Evolutionary conservation across 331 rosid species (phyloP).

Genomic region (Dryas integrifolia): DNA sequence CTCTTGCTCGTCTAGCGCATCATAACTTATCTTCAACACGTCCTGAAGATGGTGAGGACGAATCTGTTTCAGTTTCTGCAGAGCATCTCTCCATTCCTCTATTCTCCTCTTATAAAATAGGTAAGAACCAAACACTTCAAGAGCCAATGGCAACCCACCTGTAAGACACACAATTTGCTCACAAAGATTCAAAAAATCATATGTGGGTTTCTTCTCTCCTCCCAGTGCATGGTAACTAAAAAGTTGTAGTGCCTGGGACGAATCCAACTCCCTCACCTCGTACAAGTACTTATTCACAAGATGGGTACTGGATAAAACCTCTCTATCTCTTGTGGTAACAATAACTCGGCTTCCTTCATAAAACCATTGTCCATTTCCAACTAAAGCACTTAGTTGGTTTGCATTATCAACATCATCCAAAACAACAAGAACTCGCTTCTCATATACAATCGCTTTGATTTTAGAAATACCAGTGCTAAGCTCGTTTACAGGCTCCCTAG

Average conservation of each 20-base stretch:
- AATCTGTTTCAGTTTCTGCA: constrained; percentile 39
- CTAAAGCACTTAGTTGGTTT: constrained; percentile 30
- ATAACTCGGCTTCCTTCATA: constrained; percentile 54
- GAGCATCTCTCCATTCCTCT: constrained; percentile 49
- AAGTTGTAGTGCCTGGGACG: constrained; percentile 39
- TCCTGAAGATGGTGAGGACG: constrained; percentile 46
- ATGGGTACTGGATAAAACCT: constrained; percentile 4
- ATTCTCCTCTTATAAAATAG: constrained; percentile 42
- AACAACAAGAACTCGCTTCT: constrained; percentile 38
- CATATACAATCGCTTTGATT: constrained; percentile 17
- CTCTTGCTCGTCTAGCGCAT: constrained; percentile 42
- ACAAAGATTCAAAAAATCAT: constrained; percentile 21
- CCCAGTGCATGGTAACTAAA: constrained; percentile 58
- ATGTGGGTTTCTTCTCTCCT: constrained; percentile 37
- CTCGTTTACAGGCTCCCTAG: background rate
- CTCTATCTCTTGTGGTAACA: constrained; percentile 48
- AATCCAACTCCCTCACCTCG: constrained; percentile 48
- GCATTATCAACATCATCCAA: constrained; percentile 51
- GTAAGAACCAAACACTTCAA: constrained; percentile 62
- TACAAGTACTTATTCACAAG: constrained; percentile 27
- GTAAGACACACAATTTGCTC: constrained; percentile 50
- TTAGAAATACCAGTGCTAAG: constrained; percentile 23
- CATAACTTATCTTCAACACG: constrained; percentile 52
- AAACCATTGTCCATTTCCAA: constrained; percentile 43
- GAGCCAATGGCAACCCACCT: constrained; percentile 60